A percentile compares a stretch with the other conserved stretches of the same genome.
These are phyloP conservation scores for Pterocarpus santalinus DNA, from an alignment of 306 rosid genomes.

Conservation along the genomic window DNA sequence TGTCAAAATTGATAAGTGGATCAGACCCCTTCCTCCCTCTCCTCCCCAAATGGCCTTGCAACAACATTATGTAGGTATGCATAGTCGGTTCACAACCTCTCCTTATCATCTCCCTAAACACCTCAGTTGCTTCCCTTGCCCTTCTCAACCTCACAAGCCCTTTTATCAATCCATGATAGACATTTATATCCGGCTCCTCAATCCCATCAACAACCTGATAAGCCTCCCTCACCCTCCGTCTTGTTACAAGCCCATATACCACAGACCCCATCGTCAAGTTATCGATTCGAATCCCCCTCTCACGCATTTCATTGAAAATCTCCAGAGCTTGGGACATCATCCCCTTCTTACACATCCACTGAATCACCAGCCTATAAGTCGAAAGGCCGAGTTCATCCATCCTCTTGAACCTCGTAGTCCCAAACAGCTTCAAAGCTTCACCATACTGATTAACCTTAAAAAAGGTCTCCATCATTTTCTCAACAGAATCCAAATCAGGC, in stretches of 20 bases:
- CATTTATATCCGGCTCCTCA: constrained; percentile 52
- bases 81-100: constrained; percentile 66
- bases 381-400: constrained; percentile 67
- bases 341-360: constrained; percentile 77
- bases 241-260: constrained; percentile 68
- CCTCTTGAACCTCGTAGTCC: constrained; percentile 69
- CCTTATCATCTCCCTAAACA: constrained; percentile 80
- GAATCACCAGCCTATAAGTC: constrained; percentile 66
- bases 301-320: constrained; percentile 78
- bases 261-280: constrained; percentile 57
- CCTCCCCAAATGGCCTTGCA: constrained; percentile 81
- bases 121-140: constrained; percentile 78
- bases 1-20: constrained; percentile 78
- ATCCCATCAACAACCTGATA: constrained; percentile 54
- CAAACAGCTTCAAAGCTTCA: constrained; percentile 75
- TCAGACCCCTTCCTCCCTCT: constrained; percentile 76
- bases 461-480: constrained; percentile 73
- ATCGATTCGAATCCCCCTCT: constrained; percentile 64
- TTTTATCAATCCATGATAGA: constrained; percentile 77
- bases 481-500: constrained; percentile 61
- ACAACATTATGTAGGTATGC: constrained; percentile 86
- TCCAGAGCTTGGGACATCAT: constrained; percentile 54
- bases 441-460: constrained; percentile 65
- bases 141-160: constrained; percentile 77
- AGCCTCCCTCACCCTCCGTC: constrained; percentile 68